Conservation (phyloP, 345 rosid species). For the Geranium brycei region DNA sequence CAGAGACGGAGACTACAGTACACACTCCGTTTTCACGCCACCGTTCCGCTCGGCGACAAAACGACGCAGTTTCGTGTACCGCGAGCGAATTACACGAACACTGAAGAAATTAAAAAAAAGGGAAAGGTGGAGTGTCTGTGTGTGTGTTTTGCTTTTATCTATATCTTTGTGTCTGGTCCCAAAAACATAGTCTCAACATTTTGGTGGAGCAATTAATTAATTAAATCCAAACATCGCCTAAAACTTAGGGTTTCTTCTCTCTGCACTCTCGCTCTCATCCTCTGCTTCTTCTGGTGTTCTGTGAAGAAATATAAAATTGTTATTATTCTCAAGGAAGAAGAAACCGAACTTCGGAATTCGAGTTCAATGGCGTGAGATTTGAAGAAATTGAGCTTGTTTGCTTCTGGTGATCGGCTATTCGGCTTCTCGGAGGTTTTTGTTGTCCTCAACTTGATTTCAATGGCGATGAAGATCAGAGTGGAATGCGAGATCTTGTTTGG, state of each 20-base stretch:
- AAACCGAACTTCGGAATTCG: neutral
- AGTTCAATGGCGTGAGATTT: neutral
- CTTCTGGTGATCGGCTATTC: constrained; percentile 6
- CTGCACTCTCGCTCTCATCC: neutral
- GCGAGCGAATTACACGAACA: neutral
- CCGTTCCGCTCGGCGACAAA: too few relatives aligned
- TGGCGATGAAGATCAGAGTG: constrained; percentile 8
- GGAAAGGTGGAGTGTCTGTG: neutral
- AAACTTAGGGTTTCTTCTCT: constrained; percentile 11
- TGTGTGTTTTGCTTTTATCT: neutral
- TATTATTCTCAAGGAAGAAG: neutral
- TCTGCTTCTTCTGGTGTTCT: constrained; percentile 15
- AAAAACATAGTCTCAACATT: neutral
- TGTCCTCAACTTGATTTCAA: neutral
- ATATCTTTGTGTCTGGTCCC: too few relatives aligned
- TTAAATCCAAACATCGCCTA: neutral
- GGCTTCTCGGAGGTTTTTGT: neutral
- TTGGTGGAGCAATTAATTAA: too few relatives aligned
- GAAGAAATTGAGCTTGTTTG: neutral
- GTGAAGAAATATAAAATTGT: neutral
- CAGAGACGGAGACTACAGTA: too few relatives aligned
- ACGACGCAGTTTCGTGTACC: neutral
- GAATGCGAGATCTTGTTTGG: constrained; percentile 24
- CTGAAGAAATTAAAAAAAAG: neutral
- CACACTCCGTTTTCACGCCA: too few relatives aligned